phyloP scores from a whole-genome alignment of 2,329 filamentous ascomycete species.

The Ceratocystis alfenasii region DNA sequence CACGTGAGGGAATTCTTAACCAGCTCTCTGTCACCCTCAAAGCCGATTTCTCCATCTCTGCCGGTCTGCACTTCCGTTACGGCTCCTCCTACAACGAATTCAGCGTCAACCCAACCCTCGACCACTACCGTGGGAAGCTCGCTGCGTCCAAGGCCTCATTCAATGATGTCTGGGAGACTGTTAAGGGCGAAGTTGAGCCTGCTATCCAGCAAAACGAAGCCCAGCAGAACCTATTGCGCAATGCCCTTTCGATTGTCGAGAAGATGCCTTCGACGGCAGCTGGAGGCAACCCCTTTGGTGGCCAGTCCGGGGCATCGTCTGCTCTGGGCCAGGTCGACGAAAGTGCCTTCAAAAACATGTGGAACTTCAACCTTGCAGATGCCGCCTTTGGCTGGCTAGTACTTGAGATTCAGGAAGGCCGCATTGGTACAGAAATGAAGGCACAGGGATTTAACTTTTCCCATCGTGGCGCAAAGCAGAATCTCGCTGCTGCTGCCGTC shows the following conservation, averaged over 20 bases:
- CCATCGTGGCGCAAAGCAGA: constrained; percentile 77
- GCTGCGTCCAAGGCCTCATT: constrained; percentile 97
- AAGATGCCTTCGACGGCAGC: constrained; percentile 96
- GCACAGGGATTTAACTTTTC: constrained; percentile 99
- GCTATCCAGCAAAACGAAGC: constrained; percentile 88
- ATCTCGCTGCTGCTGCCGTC: constrained; percentile 30
- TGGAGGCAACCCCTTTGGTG: constrained; percentile 92
- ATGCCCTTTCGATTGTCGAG: constrained; percentile 84
- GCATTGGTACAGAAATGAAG: constrained; percentile 96
- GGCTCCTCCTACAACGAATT: constrained; percentile 99
- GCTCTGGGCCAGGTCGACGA: constrained; percentile 86
- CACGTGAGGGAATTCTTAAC: constrained; percentile 90
- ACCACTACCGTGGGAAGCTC: constrained; percentile 97
- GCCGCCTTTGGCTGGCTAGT: constrained; percentile 95
- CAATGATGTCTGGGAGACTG: constrained; percentile 98
- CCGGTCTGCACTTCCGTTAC: constrained; percentile 94
- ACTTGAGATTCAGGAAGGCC: constrained; percentile 84
- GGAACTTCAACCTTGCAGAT: constrained; percentile 98
- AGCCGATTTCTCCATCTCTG: constrained; percentile 95
- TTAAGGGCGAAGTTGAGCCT: constrained; percentile 88
- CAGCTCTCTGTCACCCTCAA: constrained; percentile 95
- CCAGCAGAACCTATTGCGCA: constrained; percentile 82
- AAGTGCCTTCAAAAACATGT: constrained; percentile 99
- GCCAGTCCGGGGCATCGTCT: constrained; percentile 58
- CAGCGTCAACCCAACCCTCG: constrained; percentile 92